phyloP scores from a whole-genome alignment of 768 basidiomycete species.

The Russula virescens region DNA sequence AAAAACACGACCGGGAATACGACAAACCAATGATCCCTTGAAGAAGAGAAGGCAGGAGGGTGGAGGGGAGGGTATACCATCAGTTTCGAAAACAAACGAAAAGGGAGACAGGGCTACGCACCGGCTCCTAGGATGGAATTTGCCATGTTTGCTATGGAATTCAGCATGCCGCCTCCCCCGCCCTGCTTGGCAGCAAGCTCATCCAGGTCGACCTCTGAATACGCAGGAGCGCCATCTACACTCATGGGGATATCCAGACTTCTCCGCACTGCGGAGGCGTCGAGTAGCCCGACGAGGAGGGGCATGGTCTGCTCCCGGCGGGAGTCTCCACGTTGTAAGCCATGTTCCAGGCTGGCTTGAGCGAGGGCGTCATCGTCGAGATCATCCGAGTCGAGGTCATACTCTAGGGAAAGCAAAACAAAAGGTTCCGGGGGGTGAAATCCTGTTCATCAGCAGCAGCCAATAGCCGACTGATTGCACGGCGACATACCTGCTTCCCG shows the following conservation, averaged over 20 bases:
- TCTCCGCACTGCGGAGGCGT: conserved; percentile 50
- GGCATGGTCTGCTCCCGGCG: conserved; percentile 59
- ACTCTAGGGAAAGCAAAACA: conserved; percentile 58
- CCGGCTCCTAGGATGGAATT: conserved; percentile 95
- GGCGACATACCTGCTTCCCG: conserved; percentile 65
- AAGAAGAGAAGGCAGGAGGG: background rate
- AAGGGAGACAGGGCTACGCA: conserved; percentile 33
- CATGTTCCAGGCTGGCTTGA: conserved; percentile 33
- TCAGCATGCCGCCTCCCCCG: conserved; percentile 68
- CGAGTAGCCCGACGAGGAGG: conserved; percentile 73
- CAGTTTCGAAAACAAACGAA: background rate
- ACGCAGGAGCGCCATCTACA: conserved; percentile 31
- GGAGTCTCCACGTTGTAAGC: conserved; percentile 31
- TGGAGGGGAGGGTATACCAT: background rate
- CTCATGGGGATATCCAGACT: conserved; percentile 49
- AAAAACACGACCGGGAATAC: background rate
- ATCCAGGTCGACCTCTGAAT: conserved; percentile 55
- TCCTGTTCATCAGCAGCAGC: conserved; percentile 11
- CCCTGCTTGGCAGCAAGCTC: conserved; percentile 60
- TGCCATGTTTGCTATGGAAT: conserved; percentile 89
- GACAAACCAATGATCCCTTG: conserved; percentile 67
- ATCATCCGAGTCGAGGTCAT: conserved; percentile 79
- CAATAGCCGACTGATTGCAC: background rate
- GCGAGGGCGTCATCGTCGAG: conserved; percentile 47
- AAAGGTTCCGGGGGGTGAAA: conserved; percentile 2